phyloP scores from a whole-genome alignment of 1,284 basidiomycete genomes.

The Schizophyllum amplum region DNA sequence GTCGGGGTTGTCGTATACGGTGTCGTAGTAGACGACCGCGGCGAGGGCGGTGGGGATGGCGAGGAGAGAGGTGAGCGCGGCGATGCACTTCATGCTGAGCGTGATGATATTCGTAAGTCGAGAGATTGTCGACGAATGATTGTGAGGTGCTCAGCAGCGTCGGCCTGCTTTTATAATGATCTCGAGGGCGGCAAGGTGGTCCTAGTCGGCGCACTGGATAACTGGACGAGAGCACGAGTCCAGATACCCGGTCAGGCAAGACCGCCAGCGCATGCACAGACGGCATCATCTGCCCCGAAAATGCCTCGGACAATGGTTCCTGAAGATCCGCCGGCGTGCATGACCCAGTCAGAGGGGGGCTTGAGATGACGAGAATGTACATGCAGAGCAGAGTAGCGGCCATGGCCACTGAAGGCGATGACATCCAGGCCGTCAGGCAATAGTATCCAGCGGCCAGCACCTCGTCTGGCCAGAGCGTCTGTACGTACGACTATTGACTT shows the following conservation, averaged over 20 bases:
- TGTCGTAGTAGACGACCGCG: slow-evolving; percentile 24
- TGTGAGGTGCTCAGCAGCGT: background rate
- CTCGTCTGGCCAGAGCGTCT: too few relatives aligned
- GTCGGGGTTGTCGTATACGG: slow-evolving; percentile 20
- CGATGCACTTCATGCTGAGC: slow-evolving; percentile 10
- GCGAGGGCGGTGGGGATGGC: slow-evolving; percentile 6
- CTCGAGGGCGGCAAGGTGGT: too few relatives aligned
- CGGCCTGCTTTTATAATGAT: background rate
- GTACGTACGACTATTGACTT: too few relatives aligned
- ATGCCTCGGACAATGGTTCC: background rate
- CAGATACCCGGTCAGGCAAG: background rate
- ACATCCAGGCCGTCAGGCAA: too few relatives aligned
- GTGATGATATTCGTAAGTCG: background rate
- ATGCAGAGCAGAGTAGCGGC: background rate
- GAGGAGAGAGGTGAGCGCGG: background rate
- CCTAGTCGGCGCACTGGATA: too few relatives aligned
- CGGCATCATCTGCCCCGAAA: background rate
- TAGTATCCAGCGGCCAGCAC: too few relatives aligned
- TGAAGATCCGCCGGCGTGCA: background rate
- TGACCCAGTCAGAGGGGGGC: background rate
- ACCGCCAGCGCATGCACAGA: background rate
- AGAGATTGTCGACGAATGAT: background rate
- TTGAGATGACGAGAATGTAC: background rate
- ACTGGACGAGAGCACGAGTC: background rate
- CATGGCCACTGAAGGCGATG: background rate